Evolutionary conservation across 331 rosid species (phyloP).

Genomic region (Prunus yedoensis): DNA sequence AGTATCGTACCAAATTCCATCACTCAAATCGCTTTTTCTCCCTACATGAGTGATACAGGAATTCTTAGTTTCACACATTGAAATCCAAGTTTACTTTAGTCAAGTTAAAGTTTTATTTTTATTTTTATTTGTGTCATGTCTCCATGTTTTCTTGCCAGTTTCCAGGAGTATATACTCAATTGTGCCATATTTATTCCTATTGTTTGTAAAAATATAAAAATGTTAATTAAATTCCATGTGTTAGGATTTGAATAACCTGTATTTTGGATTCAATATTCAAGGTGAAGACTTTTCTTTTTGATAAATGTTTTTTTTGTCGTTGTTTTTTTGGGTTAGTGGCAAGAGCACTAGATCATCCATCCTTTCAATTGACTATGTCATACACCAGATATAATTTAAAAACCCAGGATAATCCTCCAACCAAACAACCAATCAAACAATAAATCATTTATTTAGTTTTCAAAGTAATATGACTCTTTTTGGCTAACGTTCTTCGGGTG

Average conservation of each 20-base stretch:
- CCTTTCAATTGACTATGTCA: neutral
- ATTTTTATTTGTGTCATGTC: neutral
- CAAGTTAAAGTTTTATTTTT: slow-evolving; percentile 28
- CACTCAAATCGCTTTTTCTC: too few species aligned
- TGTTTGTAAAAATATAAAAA: too few species aligned
- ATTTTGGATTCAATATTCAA: neutral
- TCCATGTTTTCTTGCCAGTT: slow-evolving; percentile 9
- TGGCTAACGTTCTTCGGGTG: too few species aligned
- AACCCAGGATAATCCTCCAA: neutral
- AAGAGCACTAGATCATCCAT: neutral
- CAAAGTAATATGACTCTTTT: neutral
- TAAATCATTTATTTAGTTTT: neutral
- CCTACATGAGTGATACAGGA: neutral
- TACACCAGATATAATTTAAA: neutral
- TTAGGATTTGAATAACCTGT: neutral
- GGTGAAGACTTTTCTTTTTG: neutral
- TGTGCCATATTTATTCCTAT: neutral
- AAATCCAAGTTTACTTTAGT: slow-evolving; percentile 10
- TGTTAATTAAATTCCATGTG: too few species aligned
- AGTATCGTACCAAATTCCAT: too few species aligned
- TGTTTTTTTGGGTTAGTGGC: neutral
- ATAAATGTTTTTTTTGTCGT: neutral
- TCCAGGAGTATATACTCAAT: neutral
- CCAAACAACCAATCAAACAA: neutral
- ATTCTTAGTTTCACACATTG: neutral